phyloP scores from a whole-genome alignment of 257 asterid species.

The Solanum medicagineum region DNA sequence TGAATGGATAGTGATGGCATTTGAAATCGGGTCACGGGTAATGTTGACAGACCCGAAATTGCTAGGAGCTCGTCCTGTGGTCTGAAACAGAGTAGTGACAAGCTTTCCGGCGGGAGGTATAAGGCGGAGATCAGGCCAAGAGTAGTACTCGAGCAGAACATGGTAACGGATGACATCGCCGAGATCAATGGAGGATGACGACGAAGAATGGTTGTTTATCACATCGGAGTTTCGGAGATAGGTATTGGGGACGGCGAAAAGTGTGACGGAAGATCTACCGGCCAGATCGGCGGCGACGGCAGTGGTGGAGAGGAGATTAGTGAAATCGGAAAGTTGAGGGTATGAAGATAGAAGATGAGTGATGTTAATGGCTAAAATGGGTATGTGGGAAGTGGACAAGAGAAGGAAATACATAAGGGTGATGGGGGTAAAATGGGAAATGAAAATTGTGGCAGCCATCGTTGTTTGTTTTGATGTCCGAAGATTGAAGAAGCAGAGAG shows the following conservation, averaged over 20 bases:
- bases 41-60: conserved; percentile 52
- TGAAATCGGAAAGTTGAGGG: conserved; percentile 44
- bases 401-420: conserved; percentile 27
- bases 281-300: conserved; percentile 46
- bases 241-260: conserved; percentile 49
- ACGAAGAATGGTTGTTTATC: conserved; percentile 5
- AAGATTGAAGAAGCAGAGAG: neutral
- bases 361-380: conserved; percentile 29
- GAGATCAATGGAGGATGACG: conserved; percentile 28
- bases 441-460: conserved; percentile 29
- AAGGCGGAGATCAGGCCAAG: conserved; percentile 48
- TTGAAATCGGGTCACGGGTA: conserved; percentile 23
- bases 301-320: conserved; percentile 44
- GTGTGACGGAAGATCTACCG: conserved; percentile 35
- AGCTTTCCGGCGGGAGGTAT: conserved; percentile 43
- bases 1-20: conserved; percentile 26
- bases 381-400: conserved; percentile 6
- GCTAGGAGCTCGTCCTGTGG: conserved; percentile 58
- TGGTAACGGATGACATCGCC: conserved; percentile 79
- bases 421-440: conserved; percentile 33
- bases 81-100: conserved; percentile 57
- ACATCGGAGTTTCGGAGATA: conserved; percentile 20
- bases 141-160: conserved; percentile 55
- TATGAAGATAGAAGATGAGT: conserved; percentile 33
- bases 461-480: neutral